Evolutionary conservation across 140 eudicot genomes (phyloP).

Genomic region (Anethum foeniculum): DNA sequence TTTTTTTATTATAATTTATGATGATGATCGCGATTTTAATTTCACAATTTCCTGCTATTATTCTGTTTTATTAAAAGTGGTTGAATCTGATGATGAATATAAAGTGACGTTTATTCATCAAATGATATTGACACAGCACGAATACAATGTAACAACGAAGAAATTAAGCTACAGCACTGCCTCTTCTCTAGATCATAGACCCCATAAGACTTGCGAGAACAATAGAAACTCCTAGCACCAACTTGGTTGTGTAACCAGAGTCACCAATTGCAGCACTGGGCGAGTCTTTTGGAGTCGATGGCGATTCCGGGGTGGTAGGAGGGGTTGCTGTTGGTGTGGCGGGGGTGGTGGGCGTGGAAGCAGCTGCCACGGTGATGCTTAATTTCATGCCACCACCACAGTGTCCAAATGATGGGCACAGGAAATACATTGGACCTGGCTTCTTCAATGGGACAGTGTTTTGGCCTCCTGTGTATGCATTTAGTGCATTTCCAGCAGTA

Average conservation of each 20-base stretch:
- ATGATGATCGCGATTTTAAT: neutral
- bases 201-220: constrained; percentile 12
- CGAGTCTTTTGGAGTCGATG: constrained; percentile 8
- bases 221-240: constrained; percentile 21
- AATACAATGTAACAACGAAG: neutral
- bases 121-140: neutral
- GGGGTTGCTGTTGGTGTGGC: constrained; percentile 13
- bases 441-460: constrained; percentile 13
- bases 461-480: constrained; percentile 8
- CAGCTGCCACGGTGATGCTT: constrained; percentile 11
- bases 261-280: constrained; percentile 12
- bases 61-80: neutral
- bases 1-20: too few species aligned
- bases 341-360: neutral
- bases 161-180: constrained; percentile 28
- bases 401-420: constrained; percentile 29
- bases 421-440: constrained; percentile 25
- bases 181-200: constrained; percentile 33
- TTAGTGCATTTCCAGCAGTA: constrained; percentile 13
- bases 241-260: constrained; percentile 6
- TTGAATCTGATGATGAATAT: neutral
- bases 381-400: constrained; percentile 33
- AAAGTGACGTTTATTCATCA: neutral
- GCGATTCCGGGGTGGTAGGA: neutral
- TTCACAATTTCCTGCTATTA: neutral